phyloP scores from a whole-genome alignment of 768 basidiomycete genomes.

The Pholiota conissans region DNA sequence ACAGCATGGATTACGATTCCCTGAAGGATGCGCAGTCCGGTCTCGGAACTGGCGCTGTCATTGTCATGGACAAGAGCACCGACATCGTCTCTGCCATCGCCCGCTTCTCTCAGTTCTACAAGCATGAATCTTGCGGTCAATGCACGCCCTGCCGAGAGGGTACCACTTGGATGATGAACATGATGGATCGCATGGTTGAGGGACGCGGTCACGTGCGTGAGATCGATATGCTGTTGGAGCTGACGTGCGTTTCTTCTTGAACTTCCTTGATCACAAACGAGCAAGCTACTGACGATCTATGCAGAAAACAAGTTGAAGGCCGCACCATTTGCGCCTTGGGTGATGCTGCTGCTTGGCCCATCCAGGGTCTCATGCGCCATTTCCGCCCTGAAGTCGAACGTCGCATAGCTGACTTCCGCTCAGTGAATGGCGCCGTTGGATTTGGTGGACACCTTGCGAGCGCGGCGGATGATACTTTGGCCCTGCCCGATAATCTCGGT shows the following conservation, averaged over 20 bases:
- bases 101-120: constrained; percentile 95
- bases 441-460: constrained; percentile 82
- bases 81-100: constrained; percentile 95
- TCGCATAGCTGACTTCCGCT: constrained; percentile 79
- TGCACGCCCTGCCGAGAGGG: constrained; percentile 94
- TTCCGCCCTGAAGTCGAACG: constrained; percentile 95
- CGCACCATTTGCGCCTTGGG: constrained; percentile 97
- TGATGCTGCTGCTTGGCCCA: constrained; percentile 98
- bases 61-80: constrained; percentile 98
- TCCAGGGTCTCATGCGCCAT: constrained; percentile 96
- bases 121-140: constrained; percentile 98
- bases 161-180: constrained; percentile 99
- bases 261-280: not conserved
- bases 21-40: constrained; percentile 96
- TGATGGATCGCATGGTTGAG: constrained; percentile 97
- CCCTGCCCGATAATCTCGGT: constrained; percentile 76
- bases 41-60: constrained; percentile 96
- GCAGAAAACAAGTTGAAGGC: constrained; percentile 93
- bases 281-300: constrained; percentile 10
- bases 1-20: constrained; percentile 97
- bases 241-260: constrained; percentile 62
- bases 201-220: constrained; percentile 90
- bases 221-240: constrained; percentile 96
- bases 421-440: constrained; percentile 75
- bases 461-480: constrained; percentile 67